These are phyloP conservation scores for Fusarium pseudocircinatum DNA, from an alignment of 2,329 filamentous ascomycete genomes.

Conservation along the genomic window DNA sequence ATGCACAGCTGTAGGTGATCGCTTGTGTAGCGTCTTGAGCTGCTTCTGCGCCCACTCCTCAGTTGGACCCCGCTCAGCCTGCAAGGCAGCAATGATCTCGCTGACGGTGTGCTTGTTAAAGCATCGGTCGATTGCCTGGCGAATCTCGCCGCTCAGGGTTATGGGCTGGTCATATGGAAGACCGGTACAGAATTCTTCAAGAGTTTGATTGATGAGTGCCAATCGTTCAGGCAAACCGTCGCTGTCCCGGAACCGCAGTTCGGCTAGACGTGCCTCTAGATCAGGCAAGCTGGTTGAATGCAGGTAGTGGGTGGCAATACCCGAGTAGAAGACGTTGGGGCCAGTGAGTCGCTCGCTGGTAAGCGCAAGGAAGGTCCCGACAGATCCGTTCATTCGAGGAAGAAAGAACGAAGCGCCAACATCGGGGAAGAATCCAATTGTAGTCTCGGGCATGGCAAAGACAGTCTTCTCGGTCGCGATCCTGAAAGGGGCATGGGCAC, in stretches of 20 bases:
- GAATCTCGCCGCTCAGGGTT: conserved; percentile 73
- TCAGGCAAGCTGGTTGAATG: conserved; percentile 87
- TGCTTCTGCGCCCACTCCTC: conserved; percentile 83
- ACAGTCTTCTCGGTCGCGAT: conserved; percentile 96
- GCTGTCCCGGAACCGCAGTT: conserved; percentile 87
- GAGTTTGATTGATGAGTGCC: conserved; percentile 81
- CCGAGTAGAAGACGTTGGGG: conserved; percentile 87
- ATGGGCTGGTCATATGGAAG: conserved; percentile 80
- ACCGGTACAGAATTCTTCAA: conserved; percentile 90
- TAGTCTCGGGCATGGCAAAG: conserved; percentile 99
- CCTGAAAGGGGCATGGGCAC: conserved; percentile 92
- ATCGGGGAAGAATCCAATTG: conserved; percentile 98
- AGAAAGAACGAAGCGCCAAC: conserved; percentile 97
- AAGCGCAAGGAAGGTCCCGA: conserved; percentile 92
- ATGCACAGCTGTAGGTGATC: conserved; percentile 87
- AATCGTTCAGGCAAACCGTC: conserved; percentile 71
- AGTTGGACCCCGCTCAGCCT: conserved; percentile 61
- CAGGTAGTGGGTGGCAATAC: conserved; percentile 94
- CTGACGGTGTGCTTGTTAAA: conserved; percentile 74
- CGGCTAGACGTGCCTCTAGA: conserved; percentile 85
- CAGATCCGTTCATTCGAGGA: conserved; percentile 83
- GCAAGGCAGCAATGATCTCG: conserved; percentile 76
- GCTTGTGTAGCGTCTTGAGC: conserved; percentile 75
- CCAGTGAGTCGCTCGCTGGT: conserved; percentile 87
- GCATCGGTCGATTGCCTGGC: conserved; percentile 85